Evolutionary conservation across 164 flowering plant genomes (phyloP), one percentile per base, ranked within the genome.

Genomic region (Berberis vulgaris): DNA sequence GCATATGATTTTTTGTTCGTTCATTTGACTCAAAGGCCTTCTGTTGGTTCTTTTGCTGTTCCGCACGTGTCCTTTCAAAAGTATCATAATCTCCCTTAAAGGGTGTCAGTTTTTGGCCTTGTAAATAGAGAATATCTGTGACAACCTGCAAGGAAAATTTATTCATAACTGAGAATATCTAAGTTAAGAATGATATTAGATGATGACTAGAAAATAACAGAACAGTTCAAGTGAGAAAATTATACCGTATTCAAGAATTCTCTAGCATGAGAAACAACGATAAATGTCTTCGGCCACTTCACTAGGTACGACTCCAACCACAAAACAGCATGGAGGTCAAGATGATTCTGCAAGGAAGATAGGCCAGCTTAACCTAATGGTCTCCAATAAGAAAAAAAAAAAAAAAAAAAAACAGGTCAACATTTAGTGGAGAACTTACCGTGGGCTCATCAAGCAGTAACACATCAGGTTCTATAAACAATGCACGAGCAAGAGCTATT

Each of bases 261-360:
- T 76, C 99, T 83, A 64, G 97, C 99, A 80, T 95, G 99, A 66
- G 99, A 95, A 71, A 95, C 97, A 73, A 95, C 97, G 55, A 95
- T 86, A 73, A 89, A 83, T 65, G 99, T 91, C 76, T 95, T 95
- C 44, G 94, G 94, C 99, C 99, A 95, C 72, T 91, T 91, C 66
- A 81, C 70, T 56, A 95, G 79, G 79, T 95, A 95, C 1, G 89
- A 54, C 71, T 95, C 99, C 73, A 91, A 79, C 99, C 99, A 95
- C 6, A 95, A 66, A 68, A 95, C 99, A 60, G 99, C 97, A 81
- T 91, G 97, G 66, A 95, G 95, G 79, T 95, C 99, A 72, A 95
- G 97, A 85, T 95, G 99, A 66, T 95, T 95, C 99, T 95, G 86
- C 67, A 74, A 68, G 60, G 45, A 65, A 26, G 26, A 26, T 26